Base-by-base conservation (phyloP, 768 basidiomycete genomes). In the Boletus tomentosulus region DNA sequence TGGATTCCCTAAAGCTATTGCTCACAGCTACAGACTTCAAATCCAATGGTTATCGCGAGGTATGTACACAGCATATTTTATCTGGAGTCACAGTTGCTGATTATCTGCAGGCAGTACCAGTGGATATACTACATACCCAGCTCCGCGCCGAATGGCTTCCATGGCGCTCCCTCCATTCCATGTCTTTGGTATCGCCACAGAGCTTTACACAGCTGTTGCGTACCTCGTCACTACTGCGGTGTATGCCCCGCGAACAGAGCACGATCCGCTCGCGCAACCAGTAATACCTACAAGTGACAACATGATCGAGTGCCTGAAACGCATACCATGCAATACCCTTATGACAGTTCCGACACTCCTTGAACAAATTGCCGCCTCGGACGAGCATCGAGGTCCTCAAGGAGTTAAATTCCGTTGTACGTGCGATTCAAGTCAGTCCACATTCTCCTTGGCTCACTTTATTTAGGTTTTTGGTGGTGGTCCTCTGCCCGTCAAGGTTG, bases 1-100 rank as follows among this genome's bases (percentile, higher is more conserved):
- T 1, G 78, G 78, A 4, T 65, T 75, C 41, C 78, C 79, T 0
- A 79, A 77, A 55, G 58, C 74, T 4, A 73, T 81, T 30, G 54
- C 67, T 1, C 64, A 72, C 25, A 71, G 66, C 1, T 66, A 73
- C 48, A 61, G 57, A 22, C 57, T 60, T 3, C 48, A 76, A 19
- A 48, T 66, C 2, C 65, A 75, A 35, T 74, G 75, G 44, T 19
- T 19, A 19, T 19, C 55, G 3, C 62, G 70, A 19, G 57, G 76
- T 78, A 58, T 53, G 71, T 50, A 8, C 10, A 30, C 15, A 6
- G n/a, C 3, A 24, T 31, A 12, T 6, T 27, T 34, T 19, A 24
- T 30, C 13, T 41, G 28, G 10, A 3, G n/a, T 24, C 43, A 3
- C 34, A 4, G n/a, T 22, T 33, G 8, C 28, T 43, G 5, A 49